Base-by-base conservation (phyloP, 2,329 filamentous ascomycete genomes). In the Iodosphaeria phyllophila region DNA sequence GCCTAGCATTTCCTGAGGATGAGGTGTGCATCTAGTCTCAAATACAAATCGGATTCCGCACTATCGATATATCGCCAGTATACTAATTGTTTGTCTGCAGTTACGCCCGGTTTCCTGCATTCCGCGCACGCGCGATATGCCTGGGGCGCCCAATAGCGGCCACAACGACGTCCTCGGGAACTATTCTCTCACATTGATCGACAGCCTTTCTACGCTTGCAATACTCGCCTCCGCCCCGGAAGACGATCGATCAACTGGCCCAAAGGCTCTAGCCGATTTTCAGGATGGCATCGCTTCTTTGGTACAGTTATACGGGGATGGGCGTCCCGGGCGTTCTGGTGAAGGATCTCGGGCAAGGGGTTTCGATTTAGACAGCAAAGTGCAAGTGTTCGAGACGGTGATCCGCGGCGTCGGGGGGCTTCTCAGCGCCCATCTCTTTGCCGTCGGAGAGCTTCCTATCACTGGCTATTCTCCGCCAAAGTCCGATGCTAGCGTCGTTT, bases 301-400 rank as follows among this genome's bases (percentile, higher is more conserved):
- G 37, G 75, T 93, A 3, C 57, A 69, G 34, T 59, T 89, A 37
- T 95, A 93, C 46, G 86, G 86, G 4, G 84, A 93, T 48, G 86
- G 84, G 2, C 71, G 70, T 16, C 51, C 58, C 6, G 74, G 77
- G 3, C 57, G 65, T 9, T 60, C 61, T 5, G 80, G 78, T 5
- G 61, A 67, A 41, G 86, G 86, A 4, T 57, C 64, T 29, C 62
- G 82, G 34, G 72, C 73, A 4, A 65, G 71, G 27, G 89, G 83
- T 0, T 98, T 98, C 41, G 82, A 98, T 47, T 58, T 92, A 20
- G 86, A 98, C 50, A 92, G 84, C 54, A 98, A 95, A 51, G 89
- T 98, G 2, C 86, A 98, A 52, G 82, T 98, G 19, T 98, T 98
- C 42, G 89, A 98, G 55, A 95, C 86, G 1, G 86, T 92, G 18